These are phyloP conservation scores for Anthracocystis setariae DNA, from an alignment of 1,284 basidiomycete genomes.

Conservation along the genomic window DNA sequence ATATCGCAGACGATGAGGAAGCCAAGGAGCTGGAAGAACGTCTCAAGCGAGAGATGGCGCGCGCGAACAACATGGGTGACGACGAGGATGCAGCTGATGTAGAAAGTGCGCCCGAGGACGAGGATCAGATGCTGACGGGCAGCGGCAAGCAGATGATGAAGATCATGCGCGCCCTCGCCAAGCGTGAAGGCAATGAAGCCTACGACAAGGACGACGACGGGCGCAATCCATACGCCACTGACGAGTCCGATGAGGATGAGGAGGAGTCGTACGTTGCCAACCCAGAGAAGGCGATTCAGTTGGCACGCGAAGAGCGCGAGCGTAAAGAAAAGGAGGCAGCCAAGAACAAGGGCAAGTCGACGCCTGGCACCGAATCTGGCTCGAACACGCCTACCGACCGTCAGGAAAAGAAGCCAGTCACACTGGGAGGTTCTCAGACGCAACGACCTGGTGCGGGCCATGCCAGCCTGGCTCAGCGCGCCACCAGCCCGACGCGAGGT, in stretches of 20 bases:
- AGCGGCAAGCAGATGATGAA: constrained; percentile 67
- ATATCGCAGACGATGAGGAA: constrained; percentile 60
- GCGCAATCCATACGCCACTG: constrained; percentile 63
- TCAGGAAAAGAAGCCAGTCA: constrained; percentile 37
- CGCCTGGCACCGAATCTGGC: constrained; percentile 26
- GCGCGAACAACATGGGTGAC: constrained; percentile 60
- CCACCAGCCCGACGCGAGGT: constrained; percentile 47
- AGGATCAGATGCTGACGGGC: constrained; percentile 61
- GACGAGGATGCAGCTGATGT: constrained; percentile 50
- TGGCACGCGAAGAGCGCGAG: constrained; percentile 64
- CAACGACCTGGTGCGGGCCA: constrained; percentile 56
- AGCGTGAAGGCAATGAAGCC: constrained; percentile 61
- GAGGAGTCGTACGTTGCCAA: constrained; percentile 63
- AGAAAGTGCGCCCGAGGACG: constrained; percentile 45
- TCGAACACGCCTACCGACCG: constrained; percentile 43
- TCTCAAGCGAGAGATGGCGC: constrained; percentile 65
- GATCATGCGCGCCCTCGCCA: constrained; percentile 65
- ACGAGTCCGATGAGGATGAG: constrained; percentile 63
- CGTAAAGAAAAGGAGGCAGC: constrained; percentile 46
- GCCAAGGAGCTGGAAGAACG: constrained; percentile 65
- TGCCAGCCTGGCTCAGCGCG: constrained; percentile 54
- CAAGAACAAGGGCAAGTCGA: constrained; percentile 39
- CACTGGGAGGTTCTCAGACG: constrained; percentile 10
- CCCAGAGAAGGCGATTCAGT: constrained; percentile 64
- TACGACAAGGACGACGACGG: constrained; percentile 66